phyloP scores from a whole-genome alignment of 1,284 basidiomycete genomes.

The Stereum hirsutum region DNA sequence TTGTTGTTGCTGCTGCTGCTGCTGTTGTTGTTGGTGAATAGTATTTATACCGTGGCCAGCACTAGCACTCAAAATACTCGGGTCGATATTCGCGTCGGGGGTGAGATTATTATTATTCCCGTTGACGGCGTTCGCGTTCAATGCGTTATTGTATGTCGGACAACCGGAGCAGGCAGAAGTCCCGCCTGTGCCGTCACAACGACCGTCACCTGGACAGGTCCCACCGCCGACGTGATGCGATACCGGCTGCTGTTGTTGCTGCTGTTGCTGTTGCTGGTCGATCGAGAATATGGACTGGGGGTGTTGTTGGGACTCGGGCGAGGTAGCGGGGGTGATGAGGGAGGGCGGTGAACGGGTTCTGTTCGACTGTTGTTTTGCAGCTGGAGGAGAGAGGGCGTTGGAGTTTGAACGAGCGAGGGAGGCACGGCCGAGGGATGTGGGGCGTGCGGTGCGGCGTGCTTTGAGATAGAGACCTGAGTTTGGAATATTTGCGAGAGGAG shows the following conservation, averaged over 20 bases:
- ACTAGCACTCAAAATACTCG: too few species aligned
- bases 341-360: constrained; percentile 19
- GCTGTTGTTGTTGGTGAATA: too few species aligned
- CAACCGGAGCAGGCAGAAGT: constrained; percentile 87
- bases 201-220: constrained; percentile 91
- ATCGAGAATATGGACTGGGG: too few species aligned
- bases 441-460: constrained; percentile 26
- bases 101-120: constrained; percentile 22
- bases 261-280: too few species aligned
- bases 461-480: constrained; percentile 27
- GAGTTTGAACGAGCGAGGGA: constrained; percentile 10
- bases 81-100: not conserved
- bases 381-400: constrained; percentile 3
- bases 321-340: constrained; percentile 23
- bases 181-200: constrained; percentile 92
- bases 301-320: constrained; percentile 14
- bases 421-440: constrained; percentile 17
- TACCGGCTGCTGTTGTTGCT: constrained; percentile 12
- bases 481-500: constrained; percentile 3
- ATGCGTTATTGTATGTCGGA: constrained; percentile 86
- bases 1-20: too few species aligned
- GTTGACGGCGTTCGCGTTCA: too few species aligned
- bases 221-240: constrained; percentile 34
- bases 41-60: too few species aligned
- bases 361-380: constrained; percentile 4